Conservation (phyloP, 2,329 filamentous ascomycete species). For the Penicillium brasilianum region DNA sequence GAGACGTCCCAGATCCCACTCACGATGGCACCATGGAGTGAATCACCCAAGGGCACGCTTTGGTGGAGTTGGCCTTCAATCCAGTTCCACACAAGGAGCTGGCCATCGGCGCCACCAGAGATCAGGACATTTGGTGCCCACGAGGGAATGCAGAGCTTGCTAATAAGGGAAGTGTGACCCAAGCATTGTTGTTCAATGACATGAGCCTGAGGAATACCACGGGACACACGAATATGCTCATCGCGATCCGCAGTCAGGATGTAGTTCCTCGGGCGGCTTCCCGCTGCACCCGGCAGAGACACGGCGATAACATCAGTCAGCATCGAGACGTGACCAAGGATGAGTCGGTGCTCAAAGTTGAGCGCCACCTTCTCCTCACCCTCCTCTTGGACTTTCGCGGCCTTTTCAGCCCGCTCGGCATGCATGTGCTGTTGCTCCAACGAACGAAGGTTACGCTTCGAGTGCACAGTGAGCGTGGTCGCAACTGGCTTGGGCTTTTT, state of each 20-base stretch:
- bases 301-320: constrained; percentile 74
- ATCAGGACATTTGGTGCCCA: constrained; percentile 67
- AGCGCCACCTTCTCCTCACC: constrained; percentile 55
- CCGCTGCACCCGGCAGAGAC: constrained; percentile 54
- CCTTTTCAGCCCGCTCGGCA: constrained; percentile 49
- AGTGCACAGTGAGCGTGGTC: constrained; percentile 65
- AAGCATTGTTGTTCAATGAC: constrained; percentile 89
- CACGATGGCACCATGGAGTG: constrained; percentile 49
- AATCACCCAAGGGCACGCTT: constrained; percentile 36
- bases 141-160: constrained; percentile 69
- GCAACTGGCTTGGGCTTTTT: constrained; percentile 59
- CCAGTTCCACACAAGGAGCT: constrained; percentile 86
- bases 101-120: constrained; percentile 84
- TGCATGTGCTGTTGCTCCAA: constrained; percentile 62
- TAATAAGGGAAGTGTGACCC: constrained; percentile 85
- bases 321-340: constrained; percentile 95
- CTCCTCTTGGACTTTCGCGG: constrained; percentile 46
- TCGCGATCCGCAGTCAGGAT: constrained; percentile 72
- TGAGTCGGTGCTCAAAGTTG: constrained; percentile 73
- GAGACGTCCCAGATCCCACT: constrained; percentile 56
- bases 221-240: constrained; percentile 86
- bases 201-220: constrained; percentile 80
- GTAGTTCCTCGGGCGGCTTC: constrained; percentile 58
- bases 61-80: constrained; percentile 44
- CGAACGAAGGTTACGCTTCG: constrained; percentile 62